Evolutionary conservation across 1,139 yeast genomes (phyloP).

Genomic region (Blastobotrys petasosporus): DNA sequence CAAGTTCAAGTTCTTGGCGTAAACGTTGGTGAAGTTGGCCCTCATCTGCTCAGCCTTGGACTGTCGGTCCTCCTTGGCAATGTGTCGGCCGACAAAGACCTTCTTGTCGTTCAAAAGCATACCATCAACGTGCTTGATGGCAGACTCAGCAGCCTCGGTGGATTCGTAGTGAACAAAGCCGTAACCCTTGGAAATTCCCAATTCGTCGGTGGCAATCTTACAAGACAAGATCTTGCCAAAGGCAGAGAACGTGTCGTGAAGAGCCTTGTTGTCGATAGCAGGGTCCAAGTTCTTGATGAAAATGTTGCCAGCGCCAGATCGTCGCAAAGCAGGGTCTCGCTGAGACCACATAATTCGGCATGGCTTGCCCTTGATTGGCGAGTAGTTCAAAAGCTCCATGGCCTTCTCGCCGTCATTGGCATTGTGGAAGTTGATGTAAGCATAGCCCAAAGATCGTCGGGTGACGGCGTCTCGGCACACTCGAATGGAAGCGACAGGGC

Average conservation of each 20-base stretch:
- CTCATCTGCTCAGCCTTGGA: slow-evolving; percentile 87
- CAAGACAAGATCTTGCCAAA: slow-evolving; percentile 95
- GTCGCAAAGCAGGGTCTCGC: slow-evolving; percentile 95
- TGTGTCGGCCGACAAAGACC: slow-evolving; percentile 93
- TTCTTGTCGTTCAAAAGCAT: slow-evolving; percentile 96
- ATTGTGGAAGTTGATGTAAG: slow-evolving; percentile 94
- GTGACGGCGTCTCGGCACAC: slow-evolving; percentile 98
- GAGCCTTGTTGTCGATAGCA: slow-evolving; percentile 97
- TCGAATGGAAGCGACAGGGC: slow-evolving; percentile 94
- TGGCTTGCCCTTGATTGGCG: slow-evolving; percentile 90
- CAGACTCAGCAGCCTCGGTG: slow-evolving; percentile 88
- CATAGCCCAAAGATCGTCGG: slow-evolving; percentile 95
- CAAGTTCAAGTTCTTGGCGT: slow-evolving; percentile 79
- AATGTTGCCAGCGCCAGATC: slow-evolving; percentile 94
- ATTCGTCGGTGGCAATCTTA: slow-evolving; percentile 93
- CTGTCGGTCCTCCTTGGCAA: slow-evolving; percentile 91
- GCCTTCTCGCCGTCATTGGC: slow-evolving; percentile 90
- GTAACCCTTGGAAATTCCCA: slow-evolving; percentile 90
- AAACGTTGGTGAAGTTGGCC: slow-evolving; percentile 92
- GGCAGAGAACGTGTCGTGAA: slow-evolving; percentile 95
- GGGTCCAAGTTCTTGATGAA: slow-evolving; percentile 98
- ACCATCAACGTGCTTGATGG: slow-evolving; percentile 97
- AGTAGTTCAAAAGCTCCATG: slow-evolving; percentile 90
- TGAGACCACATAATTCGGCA: slow-evolving; percentile 99
- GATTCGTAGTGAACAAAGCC: slow-evolving; percentile 98